A percentile compares a stretch with the other conserved stretches of the same genome.
Evolutionary conservation across 257 asterid species (phyloP).

Genomic region (Capsicum rhomboideum): DNA sequence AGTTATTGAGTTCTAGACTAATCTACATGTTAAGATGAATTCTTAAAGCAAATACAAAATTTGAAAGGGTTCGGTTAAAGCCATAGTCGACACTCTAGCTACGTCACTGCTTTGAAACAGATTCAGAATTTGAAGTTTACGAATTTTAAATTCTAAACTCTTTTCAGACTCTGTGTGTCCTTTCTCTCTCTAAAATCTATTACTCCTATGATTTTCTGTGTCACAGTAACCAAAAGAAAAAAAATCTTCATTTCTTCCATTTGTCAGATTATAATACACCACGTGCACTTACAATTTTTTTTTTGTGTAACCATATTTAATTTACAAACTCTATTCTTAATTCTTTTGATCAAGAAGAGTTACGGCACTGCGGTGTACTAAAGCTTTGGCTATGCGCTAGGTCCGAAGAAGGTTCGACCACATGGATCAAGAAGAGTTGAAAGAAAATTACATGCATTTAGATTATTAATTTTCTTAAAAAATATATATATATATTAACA

Average conservation of each 20-base stretch:
- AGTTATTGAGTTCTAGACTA: background rate
- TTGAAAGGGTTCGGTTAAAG: background rate
- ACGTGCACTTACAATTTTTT: too few species aligned
- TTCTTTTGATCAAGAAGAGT: background rate
- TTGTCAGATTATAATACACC: conserved; percentile 32
- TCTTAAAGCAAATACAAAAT: background rate
- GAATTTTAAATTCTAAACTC: background rate
- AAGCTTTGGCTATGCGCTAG: too few species aligned
- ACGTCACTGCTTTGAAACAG: background rate
- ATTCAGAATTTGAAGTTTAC: background rate
- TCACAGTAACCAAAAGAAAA: conserved; percentile 2
- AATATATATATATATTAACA: too few species aligned
- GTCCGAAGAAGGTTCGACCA: too few species aligned
- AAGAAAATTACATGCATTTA: too few species aligned
- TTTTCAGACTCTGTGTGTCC: background rate
- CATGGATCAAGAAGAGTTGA: too few species aligned
- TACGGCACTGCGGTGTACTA: too few species aligned
- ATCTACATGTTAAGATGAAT: background rate
- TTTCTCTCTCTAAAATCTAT: background rate
- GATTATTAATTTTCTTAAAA: too few species aligned
- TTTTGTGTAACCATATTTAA: background rate
- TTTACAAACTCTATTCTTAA: background rate
- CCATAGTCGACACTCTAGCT: background rate
- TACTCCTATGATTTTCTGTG: background rate
- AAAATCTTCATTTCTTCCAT: background rate